Percentiles rank a stretch among this genome's conserved stretches.
These are phyloP conservation scores for Rutstroemia sp. DNA, from an alignment of 2,329 filamentous ascomycete genomes.

Conservation along the genomic window DNA sequence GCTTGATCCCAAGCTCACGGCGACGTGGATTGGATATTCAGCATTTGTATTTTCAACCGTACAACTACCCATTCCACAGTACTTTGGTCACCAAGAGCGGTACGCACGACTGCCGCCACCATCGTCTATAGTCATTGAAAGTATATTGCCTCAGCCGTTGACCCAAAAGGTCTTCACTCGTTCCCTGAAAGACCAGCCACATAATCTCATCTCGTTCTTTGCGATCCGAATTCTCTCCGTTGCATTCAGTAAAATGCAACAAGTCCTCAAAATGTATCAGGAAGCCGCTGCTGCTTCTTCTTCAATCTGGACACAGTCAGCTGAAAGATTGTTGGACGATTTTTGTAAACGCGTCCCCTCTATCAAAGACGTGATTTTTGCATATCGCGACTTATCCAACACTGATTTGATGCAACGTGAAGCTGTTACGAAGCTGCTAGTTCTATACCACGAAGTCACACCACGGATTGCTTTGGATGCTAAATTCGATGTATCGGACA, in stretches of 20 bases:
- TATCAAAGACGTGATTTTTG: slow-evolving; percentile 71
- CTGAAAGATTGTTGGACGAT: slow-evolving; percentile 59
- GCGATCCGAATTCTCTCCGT: slow-evolving; percentile 71
- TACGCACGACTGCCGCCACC: slow-evolving; percentile 68
- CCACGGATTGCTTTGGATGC: slow-evolving; percentile 74
- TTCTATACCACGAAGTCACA: slow-evolving; percentile 77
- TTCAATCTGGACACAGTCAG: slow-evolving; percentile 61
- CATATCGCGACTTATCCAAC: slow-evolving; percentile 62
- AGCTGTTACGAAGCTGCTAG: slow-evolving; percentile 68
- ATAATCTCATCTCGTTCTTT: slow-evolving; percentile 79
- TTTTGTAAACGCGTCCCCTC: slow-evolving; percentile 74
- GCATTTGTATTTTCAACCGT: slow-evolving; percentile 80
- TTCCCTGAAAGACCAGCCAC: slow-evolving; percentile 65
- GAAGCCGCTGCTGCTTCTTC: slow-evolving; percentile 30
- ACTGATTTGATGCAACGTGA: slow-evolving; percentile 70
- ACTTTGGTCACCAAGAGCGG: slow-evolving; percentile 59
- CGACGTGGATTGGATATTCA: slow-evolving; percentile 92
- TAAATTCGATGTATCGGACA: slow-evolving; percentile 79
- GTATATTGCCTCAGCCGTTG: slow-evolving; percentile 74
- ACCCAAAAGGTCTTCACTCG: slow-evolving; percentile 71
- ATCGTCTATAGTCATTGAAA: slow-evolving; percentile 72
- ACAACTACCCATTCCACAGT: slow-evolving; percentile 62
- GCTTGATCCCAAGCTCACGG: slow-evolving; percentile 85
- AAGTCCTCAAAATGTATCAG: slow-evolving; percentile 35
- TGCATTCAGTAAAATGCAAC: slow-evolving; percentile 69